These are phyloP conservation scores for Myriosclerotinia curreyana DNA, from an alignment of 2,329 filamentous ascomycete species.

Conservation along the genomic window DNA sequence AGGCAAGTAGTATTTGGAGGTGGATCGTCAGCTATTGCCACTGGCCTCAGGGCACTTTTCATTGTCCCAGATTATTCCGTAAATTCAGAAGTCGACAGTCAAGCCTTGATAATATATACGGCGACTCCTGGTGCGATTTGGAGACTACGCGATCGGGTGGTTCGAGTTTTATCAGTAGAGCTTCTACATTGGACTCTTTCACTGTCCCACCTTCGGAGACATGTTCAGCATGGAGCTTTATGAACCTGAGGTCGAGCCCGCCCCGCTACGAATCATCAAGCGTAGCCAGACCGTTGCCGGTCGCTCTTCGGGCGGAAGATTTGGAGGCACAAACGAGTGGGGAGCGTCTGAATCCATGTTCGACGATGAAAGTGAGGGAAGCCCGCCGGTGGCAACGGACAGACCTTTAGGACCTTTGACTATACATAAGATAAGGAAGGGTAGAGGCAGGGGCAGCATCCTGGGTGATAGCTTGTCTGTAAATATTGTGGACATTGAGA, in stretches of 20 bases:
- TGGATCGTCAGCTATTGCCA: slow-evolving; percentile 27
- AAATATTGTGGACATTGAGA: slow-evolving; percentile 10
- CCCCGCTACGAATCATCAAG: slow-evolving; percentile 52
- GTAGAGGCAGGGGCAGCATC: slow-evolving; percentile 29
- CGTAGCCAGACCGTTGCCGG: slow-evolving; percentile 38
- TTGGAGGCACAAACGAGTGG: slow-evolving; percentile 24
- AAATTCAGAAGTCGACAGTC: slow-evolving; percentile 6
- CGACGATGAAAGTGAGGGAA: slow-evolving; percentile 32
- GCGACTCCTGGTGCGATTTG: slow-evolving; percentile 42
- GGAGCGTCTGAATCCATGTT: slow-evolving; percentile 29
- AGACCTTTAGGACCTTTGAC: slow-evolving; percentile 37
- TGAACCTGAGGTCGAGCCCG: slow-evolving; percentile 42
- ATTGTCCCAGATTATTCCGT: slow-evolving; percentile 30
- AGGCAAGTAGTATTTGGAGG: slow-evolving; percentile 33
- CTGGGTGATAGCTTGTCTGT: slow-evolving; percentile 28
- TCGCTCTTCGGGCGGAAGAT: slow-evolving; percentile 30
- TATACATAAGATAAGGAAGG: slow-evolving; percentile 32
- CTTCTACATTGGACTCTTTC: slow-evolving; percentile 34
- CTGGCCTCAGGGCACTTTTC: slow-evolving; percentile 28
- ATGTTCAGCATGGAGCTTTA: slow-evolving; percentile 37
- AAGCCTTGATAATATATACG: slow-evolving; percentile 32
- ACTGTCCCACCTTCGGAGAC: slow-evolving; percentile 28
- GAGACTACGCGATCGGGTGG: slow-evolving; percentile 36
- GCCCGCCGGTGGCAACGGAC: slow-evolving; percentile 32
- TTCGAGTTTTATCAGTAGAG: slow-evolving; percentile 19